Evolutionary conservation across 805 yeast genomes (phyloP).

Genomic region (Barnettozyma salicaria): DNA sequence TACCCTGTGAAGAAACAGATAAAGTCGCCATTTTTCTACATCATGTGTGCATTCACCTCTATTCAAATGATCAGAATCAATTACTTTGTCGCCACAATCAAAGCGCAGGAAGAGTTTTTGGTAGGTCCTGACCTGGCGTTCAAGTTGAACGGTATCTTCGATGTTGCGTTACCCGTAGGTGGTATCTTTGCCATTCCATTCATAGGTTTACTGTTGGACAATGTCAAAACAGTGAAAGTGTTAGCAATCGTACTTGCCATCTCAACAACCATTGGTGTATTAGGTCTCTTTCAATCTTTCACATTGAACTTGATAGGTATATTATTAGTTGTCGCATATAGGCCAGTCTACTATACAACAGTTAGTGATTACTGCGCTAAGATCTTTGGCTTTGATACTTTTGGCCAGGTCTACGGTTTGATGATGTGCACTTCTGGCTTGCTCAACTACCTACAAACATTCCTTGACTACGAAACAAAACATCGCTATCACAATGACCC

Average conservation of each 20-base stretch:
- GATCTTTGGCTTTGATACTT: constrained; percentile 87
- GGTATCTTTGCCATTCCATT: constrained; percentile 84
- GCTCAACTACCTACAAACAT: constrained; percentile 68
- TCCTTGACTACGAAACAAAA: constrained; percentile 68
- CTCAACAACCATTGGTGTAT: constrained; percentile 61
- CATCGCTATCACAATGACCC: constrained; percentile 67
- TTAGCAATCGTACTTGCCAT: constrained; percentile 44
- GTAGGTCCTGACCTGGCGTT: constrained; percentile 49
- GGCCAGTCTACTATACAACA: constrained; percentile 92
- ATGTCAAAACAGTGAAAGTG: constrained; percentile 55
- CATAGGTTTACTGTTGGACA: constrained; percentile 75
- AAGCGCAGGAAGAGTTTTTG: constrained; percentile 73
- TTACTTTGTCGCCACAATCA: constrained; percentile 86
- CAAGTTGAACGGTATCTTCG: constrained; percentile 67
- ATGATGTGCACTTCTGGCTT: constrained; percentile 77
- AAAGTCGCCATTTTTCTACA: constrained; percentile 59
- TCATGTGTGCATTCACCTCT: constrained; percentile 75
- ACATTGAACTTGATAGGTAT: constrained; percentile 62
- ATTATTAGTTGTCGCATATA: constrained; percentile 63
- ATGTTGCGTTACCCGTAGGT: constrained; percentile 81
- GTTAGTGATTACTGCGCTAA: constrained; percentile 89
- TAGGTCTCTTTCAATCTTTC: constrained; percentile 52
- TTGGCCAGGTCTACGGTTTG: constrained; percentile 88
- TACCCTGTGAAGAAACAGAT: constrained; percentile 43
- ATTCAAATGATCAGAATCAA: constrained; percentile 89